Evolutionary conservation across 169 alveolate species (phyloP).

Genomic region (Cystoisospora suis): DNA sequence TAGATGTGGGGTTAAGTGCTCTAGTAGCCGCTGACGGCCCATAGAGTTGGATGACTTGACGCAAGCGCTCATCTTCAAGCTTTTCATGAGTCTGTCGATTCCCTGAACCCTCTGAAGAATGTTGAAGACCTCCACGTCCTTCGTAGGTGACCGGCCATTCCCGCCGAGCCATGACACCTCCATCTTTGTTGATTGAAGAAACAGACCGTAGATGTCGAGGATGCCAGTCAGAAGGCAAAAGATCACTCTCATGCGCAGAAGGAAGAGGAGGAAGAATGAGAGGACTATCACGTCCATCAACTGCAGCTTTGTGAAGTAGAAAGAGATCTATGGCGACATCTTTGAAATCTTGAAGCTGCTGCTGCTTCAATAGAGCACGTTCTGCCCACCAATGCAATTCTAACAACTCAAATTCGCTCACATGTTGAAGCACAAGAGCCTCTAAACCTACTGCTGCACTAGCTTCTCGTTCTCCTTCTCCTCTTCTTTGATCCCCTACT

Average conservation of each 20-base stretch:
- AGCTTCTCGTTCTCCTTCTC: background rate
- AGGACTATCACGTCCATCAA: conserved; percentile 29
- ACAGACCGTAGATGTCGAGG: no score
- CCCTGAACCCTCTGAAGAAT: no score
- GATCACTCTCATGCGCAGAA: conserved; percentile 54
- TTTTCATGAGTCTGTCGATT: no score
- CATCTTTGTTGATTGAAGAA: no score
- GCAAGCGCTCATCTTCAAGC: no score
- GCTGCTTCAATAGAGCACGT: conserved; percentile 36
- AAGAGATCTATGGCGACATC: conserved; percentile 50
- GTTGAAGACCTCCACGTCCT: background rate
- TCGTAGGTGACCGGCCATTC: background rate
- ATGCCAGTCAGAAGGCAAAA: conserved; percentile 23
- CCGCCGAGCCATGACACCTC: no score
- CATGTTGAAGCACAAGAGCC: conserved; percentile 60
- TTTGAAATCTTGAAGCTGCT: conserved; percentile 53
- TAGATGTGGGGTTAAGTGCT: no score
- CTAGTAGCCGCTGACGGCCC: no score
- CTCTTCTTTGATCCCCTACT: background rate
- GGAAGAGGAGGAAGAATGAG: conserved; percentile 60
- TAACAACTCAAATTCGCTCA: conserved; percentile 60
- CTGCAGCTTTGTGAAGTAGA: conserved; percentile 55
- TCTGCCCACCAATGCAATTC: conserved; percentile 57
- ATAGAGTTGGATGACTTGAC: no score
- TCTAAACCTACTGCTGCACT: conserved; percentile 14